Evolutionary conservation across 768 basidiomycete genomes (phyloP), one percentile per base, ranked within the genome.

Genomic region (Xanthoconium stramineum): DNA sequence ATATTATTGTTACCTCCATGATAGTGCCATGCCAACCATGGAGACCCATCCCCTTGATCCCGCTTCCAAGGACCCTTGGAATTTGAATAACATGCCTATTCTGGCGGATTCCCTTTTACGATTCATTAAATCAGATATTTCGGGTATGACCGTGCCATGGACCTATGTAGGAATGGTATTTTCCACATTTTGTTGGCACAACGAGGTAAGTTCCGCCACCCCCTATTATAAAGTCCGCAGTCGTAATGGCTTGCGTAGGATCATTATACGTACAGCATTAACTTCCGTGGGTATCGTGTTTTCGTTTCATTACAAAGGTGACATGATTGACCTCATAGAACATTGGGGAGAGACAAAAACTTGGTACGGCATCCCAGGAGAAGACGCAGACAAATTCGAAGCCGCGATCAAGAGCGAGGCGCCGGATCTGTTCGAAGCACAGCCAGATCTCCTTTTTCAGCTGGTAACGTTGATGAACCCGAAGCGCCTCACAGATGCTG

Each of bases 331-430:
- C 69, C 46, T 59, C 56, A 58, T 61, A 95, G 94, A 96, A 89
- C 94, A 98, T 70, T 98, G 94, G 92, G 97, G 97, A 30, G 96
- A 97, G 70, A 96, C 96, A 35, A 99, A 99, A 78, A 99, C 96
- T 0, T 99, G 97, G 97, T 99, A 99, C 72, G 95, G 95, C 48
- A 89, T 98, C 42, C 96, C 97, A 8, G 96, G 91, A n/a, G 83
- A 85, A 48, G 91, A 97, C 64, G 94, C 95, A 29, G 92, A 91
- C 62, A 92, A 92, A 71, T 98, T 99, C 67, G 97, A 99, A 74
- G 86, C 89, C 30, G 96, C 96, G 28, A 97, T 99, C 72, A 88
- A 87, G 73, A 81, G 82, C 52, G 95, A 98, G 72, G 97, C 97
- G 24, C 97, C 97, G 14, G 97, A 99, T 71, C 82, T 99, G 20